A percentile compares a stretch with the other conserved stretches of the same genome.
These are phyloP conservation scores for Lepidium aucheri DNA, from an alignment of 345 rosid genomes.

Conservation along the genomic window DNA sequence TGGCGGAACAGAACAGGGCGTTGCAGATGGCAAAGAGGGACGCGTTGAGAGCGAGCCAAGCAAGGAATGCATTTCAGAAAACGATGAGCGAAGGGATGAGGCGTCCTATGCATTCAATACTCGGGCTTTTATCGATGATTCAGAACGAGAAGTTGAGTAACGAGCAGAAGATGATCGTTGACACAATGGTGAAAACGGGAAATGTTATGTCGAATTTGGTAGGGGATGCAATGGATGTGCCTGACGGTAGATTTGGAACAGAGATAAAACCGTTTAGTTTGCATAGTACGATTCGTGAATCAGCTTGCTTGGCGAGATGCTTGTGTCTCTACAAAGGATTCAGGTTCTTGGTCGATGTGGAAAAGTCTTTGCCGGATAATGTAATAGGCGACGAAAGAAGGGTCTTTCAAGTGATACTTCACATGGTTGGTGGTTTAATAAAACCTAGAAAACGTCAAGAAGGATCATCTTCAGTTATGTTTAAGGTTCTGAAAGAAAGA, in stretches of 20 bases:
- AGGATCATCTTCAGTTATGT: slow-evolving; percentile 37
- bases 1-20: slow-evolving; percentile 79
- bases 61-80: slow-evolving; percentile 72
- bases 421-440: slow-evolving; percentile 76
- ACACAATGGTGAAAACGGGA: slow-evolving; percentile 74
- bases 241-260: slow-evolving; percentile 56
- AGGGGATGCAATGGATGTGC: slow-evolving; percentile 76
- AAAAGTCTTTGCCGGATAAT: slow-evolving; percentile 63
- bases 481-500: slow-evolving; percentile 43
- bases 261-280: slow-evolving; percentile 54
- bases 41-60: slow-evolving; percentile 86
- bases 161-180: slow-evolving; percentile 61
- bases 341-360: slow-evolving; percentile 55
- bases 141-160: slow-evolving; percentile 49
- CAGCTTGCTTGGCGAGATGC: slow-evolving; percentile 76
- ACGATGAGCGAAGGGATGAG: slow-evolving; percentile 93
- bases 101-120: slow-evolving; percentile 81
- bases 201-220: slow-evolving; percentile 69
- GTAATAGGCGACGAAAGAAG: slow-evolving; percentile 83
- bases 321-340: slow-evolving; percentile 58
- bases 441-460: slow-evolving; percentile 36
- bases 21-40: slow-evolving; percentile 58
- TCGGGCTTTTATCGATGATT: slow-evolving; percentile 72
- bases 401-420: slow-evolving; percentile 80
- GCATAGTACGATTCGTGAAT: slow-evolving; percentile 63